These are phyloP conservation scores for Malania oleifera DNA, from an alignment of 164 flowering plant genomes.

Conservation along the genomic window DNA sequence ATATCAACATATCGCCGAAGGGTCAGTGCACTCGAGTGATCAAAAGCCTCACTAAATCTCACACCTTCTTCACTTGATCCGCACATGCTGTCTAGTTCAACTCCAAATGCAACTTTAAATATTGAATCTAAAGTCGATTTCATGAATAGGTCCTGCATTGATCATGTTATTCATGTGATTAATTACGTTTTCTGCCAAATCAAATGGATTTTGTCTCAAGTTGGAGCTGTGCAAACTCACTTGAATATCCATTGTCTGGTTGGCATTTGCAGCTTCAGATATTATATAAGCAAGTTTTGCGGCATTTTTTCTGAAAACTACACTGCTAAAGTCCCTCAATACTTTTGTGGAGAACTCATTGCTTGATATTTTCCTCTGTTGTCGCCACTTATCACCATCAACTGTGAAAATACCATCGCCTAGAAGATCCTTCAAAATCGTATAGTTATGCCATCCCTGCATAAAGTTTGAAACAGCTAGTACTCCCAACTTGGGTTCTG, in stretches of 20 bases:
- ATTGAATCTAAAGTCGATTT: constrained; percentile 69
- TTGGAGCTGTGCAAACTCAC: constrained; percentile 19
- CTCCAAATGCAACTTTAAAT: constrained; percentile 67
- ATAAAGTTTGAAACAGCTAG: background rate
- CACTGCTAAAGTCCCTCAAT: constrained; percentile 52
- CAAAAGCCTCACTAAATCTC: constrained; percentile 42
- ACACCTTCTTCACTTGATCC: constrained; percentile 49
- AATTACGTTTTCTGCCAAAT: background rate
- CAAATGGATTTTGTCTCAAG: background rate
- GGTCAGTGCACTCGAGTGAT: constrained; percentile 44
- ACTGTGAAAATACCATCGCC: constrained; percentile 72
- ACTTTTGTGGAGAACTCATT: constrained; percentile 54
- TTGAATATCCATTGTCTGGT: constrained; percentile 40
- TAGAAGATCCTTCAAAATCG: constrained; percentile 34
- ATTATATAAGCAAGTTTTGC: constrained; percentile 37
- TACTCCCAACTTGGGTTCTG: background rate
- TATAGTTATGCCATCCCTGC: constrained; percentile 41
- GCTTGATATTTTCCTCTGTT: constrained; percentile 54
- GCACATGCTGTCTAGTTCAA: constrained; percentile 56
- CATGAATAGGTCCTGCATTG: constrained; percentile 58
- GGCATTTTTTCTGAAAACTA: constrained; percentile 35
- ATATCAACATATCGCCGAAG: constrained; percentile 48
- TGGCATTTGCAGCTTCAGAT: constrained; percentile 33
- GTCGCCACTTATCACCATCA: constrained; percentile 62
- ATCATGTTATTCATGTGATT: background rate